A percentile compares a stretch with the other conserved stretches of the same genome.
Conservation (phyloP, 2,329 filamentous ascomycete genomes). For the Trichophaea hybrida region DNA sequence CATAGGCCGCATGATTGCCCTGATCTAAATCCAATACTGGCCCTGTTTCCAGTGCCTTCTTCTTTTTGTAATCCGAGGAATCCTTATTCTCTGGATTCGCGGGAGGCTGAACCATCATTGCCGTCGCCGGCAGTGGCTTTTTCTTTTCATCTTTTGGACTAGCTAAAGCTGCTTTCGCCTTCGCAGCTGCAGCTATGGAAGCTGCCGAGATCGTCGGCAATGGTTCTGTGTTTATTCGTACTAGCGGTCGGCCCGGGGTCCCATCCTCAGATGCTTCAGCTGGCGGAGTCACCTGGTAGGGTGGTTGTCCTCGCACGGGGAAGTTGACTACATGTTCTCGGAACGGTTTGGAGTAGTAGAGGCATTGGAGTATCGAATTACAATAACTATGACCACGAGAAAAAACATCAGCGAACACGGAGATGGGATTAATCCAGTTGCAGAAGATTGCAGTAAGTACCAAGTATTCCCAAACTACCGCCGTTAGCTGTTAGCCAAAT, state of each 20-base stretch:
- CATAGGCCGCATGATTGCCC: constrained; percentile 65
- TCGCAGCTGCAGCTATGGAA: constrained; percentile 41
- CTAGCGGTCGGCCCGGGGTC: constrained; percentile 30
- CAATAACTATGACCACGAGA: constrained; percentile 54
- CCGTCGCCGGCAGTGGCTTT: constrained; percentile 41
- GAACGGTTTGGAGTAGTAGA: constrained; percentile 91
- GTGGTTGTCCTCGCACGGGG: constrained; percentile 43
- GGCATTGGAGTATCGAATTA: constrained; percentile 93
- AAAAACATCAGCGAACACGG: not conserved
- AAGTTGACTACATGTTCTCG: constrained; percentile 90
- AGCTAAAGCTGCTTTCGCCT: constrained; percentile 28
- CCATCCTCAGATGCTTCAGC: not conserved
- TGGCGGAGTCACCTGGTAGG: constrained; percentile 32
- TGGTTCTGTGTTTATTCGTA: constrained; percentile 42
- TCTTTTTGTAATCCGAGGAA: constrained; percentile 95
- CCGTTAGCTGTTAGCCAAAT: constrained; percentile 17
- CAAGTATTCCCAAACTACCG: constrained; percentile 89
- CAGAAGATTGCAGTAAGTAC: constrained; percentile 38
- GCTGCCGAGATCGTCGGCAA: constrained; percentile 37
- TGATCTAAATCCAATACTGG: constrained; percentile 74
- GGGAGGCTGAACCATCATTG: constrained; percentile 41
- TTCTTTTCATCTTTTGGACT: constrained; percentile 27
- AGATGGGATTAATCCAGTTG: not conserved
- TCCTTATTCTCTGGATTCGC: constrained; percentile 74
- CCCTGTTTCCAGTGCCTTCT: constrained; percentile 74